Base-by-base conservation (phyloP, 2,329 filamentous ascomycete genomes). In the Trichoderma sp. region DNA sequence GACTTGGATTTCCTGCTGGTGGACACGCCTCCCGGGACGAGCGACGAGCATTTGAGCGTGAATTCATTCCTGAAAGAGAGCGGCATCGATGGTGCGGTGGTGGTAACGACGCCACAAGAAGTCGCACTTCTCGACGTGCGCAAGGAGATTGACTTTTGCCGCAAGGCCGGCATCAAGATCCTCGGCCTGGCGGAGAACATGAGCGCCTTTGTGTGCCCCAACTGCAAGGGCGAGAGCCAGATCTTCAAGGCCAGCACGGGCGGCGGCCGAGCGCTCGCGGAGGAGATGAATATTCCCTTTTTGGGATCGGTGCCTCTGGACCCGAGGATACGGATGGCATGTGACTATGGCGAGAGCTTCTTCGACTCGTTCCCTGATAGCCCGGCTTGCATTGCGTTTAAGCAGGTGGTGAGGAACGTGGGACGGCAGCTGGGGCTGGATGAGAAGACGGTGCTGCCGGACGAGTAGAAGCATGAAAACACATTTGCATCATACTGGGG, bases 121-220 rank as follows among this genome's bases (percentile, higher is more conserved):
- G 93, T 98, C 21, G 88, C 91, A 2, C 83, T 99, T 66, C 85
- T 99, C 56, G 96, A 99, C 78, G 96, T 99, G 14, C 86, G 96
- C 73, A 98, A 97, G 81, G 96, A 99, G 81, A 95, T 99, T 70
- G 95, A 99, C 77, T 99, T 99, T 77, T 99, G 96, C 81, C 86
- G 90, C 70, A 99, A 99, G 81, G 96, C 96, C 0, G 93, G 92
- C 4, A 98, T 99, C 73, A 87, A 85, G 59, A 88, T 99, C 7
- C 80, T 99, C 4, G 96, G 96, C 0, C 84, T 99, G 52, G 96
- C 97, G 19, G 96, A 99, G 84, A 99, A 99, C 77, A 99, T 99
- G 96, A 93, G 91, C 70, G 93, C 94, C 4, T 99, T 98, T 75
- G 94, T 99, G 65, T 99, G 96, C 77, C 94, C 94, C 11, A 95